A percentile compares a stretch with the other conserved stretches of the same genome.
phyloP scores from a whole-genome alignment of 1,284 basidiomycete genomes.

The Irpex rosettiformis region DNA sequence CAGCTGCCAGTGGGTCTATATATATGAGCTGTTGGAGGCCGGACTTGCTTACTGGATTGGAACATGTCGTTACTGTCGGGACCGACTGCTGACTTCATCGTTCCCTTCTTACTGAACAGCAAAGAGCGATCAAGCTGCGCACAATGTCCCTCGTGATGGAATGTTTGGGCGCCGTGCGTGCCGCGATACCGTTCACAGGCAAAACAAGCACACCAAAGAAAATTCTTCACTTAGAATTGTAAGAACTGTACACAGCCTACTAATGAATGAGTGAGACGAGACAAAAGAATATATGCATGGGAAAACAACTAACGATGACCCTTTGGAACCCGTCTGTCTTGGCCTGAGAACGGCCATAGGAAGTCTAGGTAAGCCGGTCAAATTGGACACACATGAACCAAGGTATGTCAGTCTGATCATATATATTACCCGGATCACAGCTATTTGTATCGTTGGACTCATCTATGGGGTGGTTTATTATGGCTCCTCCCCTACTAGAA shows the following conservation, averaged over 20 bases:
- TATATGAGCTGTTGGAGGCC: neutral
- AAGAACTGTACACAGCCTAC: neutral
- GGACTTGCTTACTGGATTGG: neutral
- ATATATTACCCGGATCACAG: too few species aligned
- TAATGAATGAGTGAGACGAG: neutral
- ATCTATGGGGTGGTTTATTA: too few species aligned
- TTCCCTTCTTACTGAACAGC: neutral
- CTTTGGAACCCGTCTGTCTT: neutral
- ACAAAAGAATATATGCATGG: neutral
- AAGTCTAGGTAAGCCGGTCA: neutral
- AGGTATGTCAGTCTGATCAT: too few species aligned
- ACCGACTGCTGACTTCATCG: neutral
- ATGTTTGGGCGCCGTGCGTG: neutral
- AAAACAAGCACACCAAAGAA: neutral
- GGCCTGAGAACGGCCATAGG: neutral
- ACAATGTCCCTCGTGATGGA: neutral
- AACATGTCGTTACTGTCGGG: neutral
- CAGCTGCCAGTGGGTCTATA: too few species aligned
- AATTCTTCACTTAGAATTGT: neutral
- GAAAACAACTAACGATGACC: neutral
- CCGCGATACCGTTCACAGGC: neutral
- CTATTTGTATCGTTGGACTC: too few species aligned
- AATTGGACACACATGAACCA: too few species aligned
- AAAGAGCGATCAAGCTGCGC: neutral
- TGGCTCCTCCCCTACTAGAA: too few species aligned